These are phyloP conservation scores for Candida tetrigidarum DNA, from an alignment of 1,139 yeast genomes.

Conservation along the genomic window DNA sequence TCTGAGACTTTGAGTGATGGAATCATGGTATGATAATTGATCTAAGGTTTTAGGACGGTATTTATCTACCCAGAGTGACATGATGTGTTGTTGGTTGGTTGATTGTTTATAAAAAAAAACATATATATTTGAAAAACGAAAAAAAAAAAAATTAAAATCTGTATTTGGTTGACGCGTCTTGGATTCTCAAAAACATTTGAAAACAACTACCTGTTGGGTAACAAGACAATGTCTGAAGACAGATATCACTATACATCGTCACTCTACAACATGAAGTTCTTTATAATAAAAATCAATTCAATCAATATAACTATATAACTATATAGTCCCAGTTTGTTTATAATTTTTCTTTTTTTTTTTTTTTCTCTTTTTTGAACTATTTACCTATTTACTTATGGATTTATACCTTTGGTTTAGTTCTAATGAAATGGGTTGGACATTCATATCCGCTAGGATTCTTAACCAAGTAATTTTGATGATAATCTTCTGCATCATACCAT, in stretches of 20 bases:
- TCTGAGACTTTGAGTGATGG: conserved; percentile 63
- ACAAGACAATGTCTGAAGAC: not conserved
- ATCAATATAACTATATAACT: not conserved
- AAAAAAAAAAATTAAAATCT: not conserved
- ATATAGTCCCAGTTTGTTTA: too few species aligned
- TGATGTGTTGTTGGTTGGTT: conserved; percentile 23
- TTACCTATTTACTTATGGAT: too few species aligned
- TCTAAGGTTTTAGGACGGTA: conserved; percentile 77
- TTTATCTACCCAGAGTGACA: conserved; percentile 98
- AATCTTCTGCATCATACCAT: conserved; percentile 93
- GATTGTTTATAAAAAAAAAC: conserved; percentile 5
- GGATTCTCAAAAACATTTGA: not conserved
- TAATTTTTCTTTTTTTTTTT: conserved; percentile 1
- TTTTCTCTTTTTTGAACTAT: not conserved
- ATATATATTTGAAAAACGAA: not conserved
- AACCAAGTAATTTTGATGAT: conserved; percentile 81
- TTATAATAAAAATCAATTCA: not conserved
- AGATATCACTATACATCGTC: not conserved
- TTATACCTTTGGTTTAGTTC: conserved; percentile 38
- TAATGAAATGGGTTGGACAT: conserved; percentile 83
- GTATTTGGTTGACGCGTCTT: conserved; percentile 9
- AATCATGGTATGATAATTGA: conserved; percentile 66
- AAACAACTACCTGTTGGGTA: too few species aligned
- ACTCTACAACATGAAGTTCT: not conserved
- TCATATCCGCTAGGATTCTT: conserved; percentile 86